These are phyloP conservation scores for Clitopilus passeckerianus DNA, from an alignment of 768 basidiomycete genomes.

Conservation along the genomic window DNA sequence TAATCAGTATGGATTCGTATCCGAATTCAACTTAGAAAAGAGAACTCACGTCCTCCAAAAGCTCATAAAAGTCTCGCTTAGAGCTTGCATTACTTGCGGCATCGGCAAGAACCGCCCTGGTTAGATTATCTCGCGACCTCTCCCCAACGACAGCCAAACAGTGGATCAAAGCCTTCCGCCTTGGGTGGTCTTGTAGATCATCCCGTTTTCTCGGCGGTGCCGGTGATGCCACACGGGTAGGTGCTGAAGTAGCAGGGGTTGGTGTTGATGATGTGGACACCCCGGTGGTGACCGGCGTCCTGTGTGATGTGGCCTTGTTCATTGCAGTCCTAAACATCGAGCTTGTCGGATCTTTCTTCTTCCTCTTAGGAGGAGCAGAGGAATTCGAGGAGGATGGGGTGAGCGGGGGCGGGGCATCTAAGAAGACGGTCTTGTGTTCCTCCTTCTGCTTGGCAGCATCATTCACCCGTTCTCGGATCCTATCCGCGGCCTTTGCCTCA, in stretches of 20 bases:
- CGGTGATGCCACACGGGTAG: slow-evolving; percentile 9
- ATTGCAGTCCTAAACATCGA: slow-evolving; percentile 33
- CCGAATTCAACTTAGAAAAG: neutral
- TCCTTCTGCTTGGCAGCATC: slow-evolving; percentile 37
- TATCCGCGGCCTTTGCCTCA: slow-evolving; percentile 37
- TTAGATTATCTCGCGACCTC: slow-evolving; percentile 38
- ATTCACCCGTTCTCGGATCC: slow-evolving; percentile 40
- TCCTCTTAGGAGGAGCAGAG: slow-evolving; percentile 23
- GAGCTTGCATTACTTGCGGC: slow-evolving; percentile 24
- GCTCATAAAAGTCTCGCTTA: slow-evolving; percentile 37
- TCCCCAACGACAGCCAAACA: slow-evolving; percentile 41
- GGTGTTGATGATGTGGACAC: slow-evolving; percentile 21
- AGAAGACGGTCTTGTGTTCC: slow-evolving; percentile 40
- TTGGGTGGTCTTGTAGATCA: slow-evolving; percentile 10
- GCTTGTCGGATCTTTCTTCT: slow-evolving; percentile 28
- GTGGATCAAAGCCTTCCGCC: slow-evolving; percentile 47
- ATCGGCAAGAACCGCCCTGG: slow-evolving; percentile 44
- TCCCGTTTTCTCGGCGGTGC: slow-evolving; percentile 14
- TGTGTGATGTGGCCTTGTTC: slow-evolving; percentile 3
- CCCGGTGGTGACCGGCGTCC: slow-evolving; percentile 15
- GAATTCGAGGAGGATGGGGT: slow-evolving; percentile 9
- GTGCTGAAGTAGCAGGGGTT: slow-evolving; percentile 18
- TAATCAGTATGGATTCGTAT: neutral
- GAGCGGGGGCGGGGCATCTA: slow-evolving; percentile 42
- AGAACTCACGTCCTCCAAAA: slow-evolving; percentile 47